Conservation (phyloP, 352 stramenopile genomes). For the Blastocystis sp. region DNA sequence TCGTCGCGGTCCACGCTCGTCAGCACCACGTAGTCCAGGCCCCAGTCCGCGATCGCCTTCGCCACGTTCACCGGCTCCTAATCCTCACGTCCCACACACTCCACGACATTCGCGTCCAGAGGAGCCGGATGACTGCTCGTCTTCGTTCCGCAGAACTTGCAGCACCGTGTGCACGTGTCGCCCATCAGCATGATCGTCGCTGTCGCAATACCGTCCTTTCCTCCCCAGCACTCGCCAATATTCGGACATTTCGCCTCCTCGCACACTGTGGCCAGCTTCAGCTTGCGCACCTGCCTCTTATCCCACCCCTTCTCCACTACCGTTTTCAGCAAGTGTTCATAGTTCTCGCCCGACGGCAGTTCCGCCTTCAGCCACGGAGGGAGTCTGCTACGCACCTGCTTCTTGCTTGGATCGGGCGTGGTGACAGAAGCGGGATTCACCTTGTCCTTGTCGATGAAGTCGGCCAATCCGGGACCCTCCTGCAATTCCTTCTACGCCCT, state of each 20-base stretch:
- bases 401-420: conserved; percentile 31
- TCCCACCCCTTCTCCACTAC: background rate
- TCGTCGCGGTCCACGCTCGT: too few relatives aligned
- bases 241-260: conserved; percentile 98
- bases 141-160: conserved; percentile 97
- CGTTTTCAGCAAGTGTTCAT: conserved; percentile 50
- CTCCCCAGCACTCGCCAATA: conserved; percentile 98
- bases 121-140: conserved; percentile 87
- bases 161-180: conserved; percentile 97
- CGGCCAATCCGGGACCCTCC: background rate
- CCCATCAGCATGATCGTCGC: conserved; percentile 99
- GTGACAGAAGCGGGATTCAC: background rate
- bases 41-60: too few relatives aligned
- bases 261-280: conserved; percentile 91
- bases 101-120: conserved; percentile 80
- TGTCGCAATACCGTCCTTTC: conserved; percentile 86
- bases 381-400: conserved; percentile 11
- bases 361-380: conserved; percentile 62
- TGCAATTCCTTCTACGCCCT: conserved; percentile 1
- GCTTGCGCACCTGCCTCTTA: conserved; percentile 43
- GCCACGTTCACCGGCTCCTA: too few relatives aligned
- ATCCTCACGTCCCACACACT: background rate
- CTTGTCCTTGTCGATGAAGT: conserved; percentile 49
- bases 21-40: too few relatives aligned
- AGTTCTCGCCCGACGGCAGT: conserved; percentile 55